Conservation (phyloP, 306 rosid species). For the Carpinus viminea region DNA sequence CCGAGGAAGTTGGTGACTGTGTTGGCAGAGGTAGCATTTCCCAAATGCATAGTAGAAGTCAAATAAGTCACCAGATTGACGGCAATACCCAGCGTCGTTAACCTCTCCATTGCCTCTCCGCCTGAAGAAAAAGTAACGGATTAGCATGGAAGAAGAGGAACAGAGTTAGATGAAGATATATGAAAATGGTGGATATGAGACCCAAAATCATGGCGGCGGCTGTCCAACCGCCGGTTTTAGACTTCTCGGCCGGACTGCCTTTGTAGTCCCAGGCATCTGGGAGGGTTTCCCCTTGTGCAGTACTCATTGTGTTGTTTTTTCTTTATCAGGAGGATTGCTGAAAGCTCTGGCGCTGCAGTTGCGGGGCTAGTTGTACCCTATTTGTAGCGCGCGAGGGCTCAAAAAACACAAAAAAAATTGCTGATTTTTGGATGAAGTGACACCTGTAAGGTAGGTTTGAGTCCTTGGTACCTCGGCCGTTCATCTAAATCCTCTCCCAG, state of each 20-base stretch:
- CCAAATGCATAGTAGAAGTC: conserved; percentile 84
- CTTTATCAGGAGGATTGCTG: neutral
- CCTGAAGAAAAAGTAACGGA: conserved; percentile 41
- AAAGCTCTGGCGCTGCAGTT: neutral
- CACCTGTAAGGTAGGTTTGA: too few species aligned
- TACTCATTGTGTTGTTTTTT: conserved; percentile 10
- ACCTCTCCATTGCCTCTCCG: conserved; percentile 79
- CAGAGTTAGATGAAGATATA: too few species aligned
- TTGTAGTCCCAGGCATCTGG: conserved; percentile 77
- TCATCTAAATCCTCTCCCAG: too few species aligned
- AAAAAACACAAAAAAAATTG: too few species aligned
- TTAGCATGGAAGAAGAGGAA: neutral
- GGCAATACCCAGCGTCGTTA: conserved; percentile 83
- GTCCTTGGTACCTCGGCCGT: too few species aligned
- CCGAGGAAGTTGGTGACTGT: conserved; percentile 86
- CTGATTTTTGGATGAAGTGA: too few species aligned
- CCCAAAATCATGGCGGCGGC: conserved; percentile 90
- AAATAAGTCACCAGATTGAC: conserved; percentile 86
- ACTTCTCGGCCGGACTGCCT: conserved; percentile 62
- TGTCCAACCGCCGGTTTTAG: conserved; percentile 74
- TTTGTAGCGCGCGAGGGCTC: neutral
- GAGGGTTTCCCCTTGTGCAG: conserved; percentile 53
- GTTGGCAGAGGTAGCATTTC: conserved; percentile 84
- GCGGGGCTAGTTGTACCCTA: neutral
- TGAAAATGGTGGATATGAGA: conserved; percentile 1